These are phyloP conservation scores for Lagenidium giganteum DNA, from an alignment of 352 stramenopile species.

Conservation along the genomic window DNA sequence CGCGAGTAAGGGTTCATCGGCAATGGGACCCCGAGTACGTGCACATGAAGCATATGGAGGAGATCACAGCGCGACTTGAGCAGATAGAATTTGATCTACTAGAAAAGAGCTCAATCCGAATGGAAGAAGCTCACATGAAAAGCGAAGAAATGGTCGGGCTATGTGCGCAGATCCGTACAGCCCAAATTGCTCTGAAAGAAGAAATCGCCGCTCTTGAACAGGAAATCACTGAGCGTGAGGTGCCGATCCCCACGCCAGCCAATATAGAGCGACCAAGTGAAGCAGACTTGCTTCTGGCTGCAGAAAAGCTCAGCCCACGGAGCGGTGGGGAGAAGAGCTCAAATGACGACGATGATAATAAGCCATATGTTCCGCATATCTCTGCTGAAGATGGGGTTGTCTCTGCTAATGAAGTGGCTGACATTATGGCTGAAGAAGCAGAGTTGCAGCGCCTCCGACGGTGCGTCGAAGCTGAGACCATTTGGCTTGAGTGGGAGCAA, in stretches of 20 bases:
- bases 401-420: not conserved
- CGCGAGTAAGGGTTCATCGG: constrained; percentile 27
- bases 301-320: too few species aligned
- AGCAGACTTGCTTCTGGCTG: constrained; percentile 24
- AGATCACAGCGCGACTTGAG: too few species aligned
- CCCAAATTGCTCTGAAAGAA: constrained; percentile 21
- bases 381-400: not conserved
- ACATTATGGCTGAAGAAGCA: constrained; percentile 30
- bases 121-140: constrained; percentile 41
- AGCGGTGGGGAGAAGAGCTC: too few species aligned
- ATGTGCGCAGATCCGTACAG: constrained; percentile 24
- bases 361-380: constrained; percentile 1
- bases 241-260: constrained; percentile 14
- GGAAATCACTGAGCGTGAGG: constrained; percentile 26
- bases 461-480: constrained; percentile 32
- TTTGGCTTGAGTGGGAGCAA: constrained; percentile 45
- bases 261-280: constrained; percentile 23
- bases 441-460: constrained; percentile 41
- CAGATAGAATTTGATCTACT: constrained; percentile 63
- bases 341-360: constrained; percentile 14
- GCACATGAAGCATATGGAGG: constrained; percentile 58
- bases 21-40: constrained; percentile 51
- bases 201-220: constrained; percentile 24
- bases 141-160: constrained; percentile 25
- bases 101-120: constrained; percentile 48